Evolutionary conservation across 257 asterid species (phyloP), one percentile per base, ranked within the genome.

Genomic region (Mitragyna speciosa): DNA sequence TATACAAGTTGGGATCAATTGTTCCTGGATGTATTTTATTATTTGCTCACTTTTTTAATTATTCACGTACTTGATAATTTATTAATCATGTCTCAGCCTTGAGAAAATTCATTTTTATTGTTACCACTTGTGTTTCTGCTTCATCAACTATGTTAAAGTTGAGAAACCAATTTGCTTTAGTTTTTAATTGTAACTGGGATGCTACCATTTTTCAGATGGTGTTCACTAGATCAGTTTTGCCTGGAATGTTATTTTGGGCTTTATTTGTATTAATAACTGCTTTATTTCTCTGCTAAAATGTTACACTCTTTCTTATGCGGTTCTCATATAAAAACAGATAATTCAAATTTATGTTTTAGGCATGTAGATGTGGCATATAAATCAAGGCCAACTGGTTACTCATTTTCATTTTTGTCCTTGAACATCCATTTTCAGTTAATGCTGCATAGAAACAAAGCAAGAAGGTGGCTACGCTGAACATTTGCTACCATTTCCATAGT

Each of bases 1-100:
- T 49, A 72, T 78, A 59, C 80, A 51, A 26, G 26, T 79, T 74
- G 77, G 80, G 47, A 64, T 7, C 69, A 78, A 7, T 56, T 36
- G 56, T 65, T 78, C 54, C 61, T 41, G 16, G 12, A 39, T 17
- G 5, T 70, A 12, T 54, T 31, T 51, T 43, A 52, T 39, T 68
- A 28, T 51, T 49, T 68, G 43, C 22, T 78, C 58, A 36, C 24
- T 26, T 68, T 33, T 54, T 67, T n/a, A 26, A 7, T n/a, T n/a
- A 33, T 51, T 26, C 52, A 8, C n/a, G 26, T 51, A 1, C 49
- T 59, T 65, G 70, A 20, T 65, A 65, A 15, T 30, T 63, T 65
- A 22, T 28, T 17, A 30, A 28, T 64, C 41, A 64, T 12, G 22
- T 30, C 24, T 58, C 69, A 56, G 45, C 69, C 67, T 36, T 11